Conservation (phyloP, 208 protist species). For the Acanthamoeba castellanii region DNA sequence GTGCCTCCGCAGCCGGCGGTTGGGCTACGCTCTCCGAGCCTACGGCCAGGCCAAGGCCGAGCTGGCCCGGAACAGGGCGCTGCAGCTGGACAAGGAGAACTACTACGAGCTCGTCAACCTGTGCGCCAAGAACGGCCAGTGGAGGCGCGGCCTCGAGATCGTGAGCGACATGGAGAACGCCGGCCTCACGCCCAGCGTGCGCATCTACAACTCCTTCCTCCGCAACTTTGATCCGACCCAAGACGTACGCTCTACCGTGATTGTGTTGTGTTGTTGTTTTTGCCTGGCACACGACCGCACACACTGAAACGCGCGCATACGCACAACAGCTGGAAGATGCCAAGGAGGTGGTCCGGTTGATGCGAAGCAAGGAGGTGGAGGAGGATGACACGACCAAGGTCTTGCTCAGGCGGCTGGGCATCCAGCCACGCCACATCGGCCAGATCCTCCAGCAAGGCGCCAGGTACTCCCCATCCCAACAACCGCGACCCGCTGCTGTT, state of each 20-base stretch:
- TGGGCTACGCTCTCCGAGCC: constrained; percentile 3
- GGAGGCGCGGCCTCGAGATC: constrained; percentile 27
- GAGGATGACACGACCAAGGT: not conserved
- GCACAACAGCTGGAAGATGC: not conserved
- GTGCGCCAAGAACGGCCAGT: constrained; percentile 25
- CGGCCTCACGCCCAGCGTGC: constrained; percentile 13
- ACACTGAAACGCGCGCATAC: too few species aligned
- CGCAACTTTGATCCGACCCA: not conserved
- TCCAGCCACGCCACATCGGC: not conserved
- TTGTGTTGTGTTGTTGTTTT: not conserved
- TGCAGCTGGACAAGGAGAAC: constrained; percentile 43
- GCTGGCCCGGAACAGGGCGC: not conserved
- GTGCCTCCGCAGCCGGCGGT: not conserved
- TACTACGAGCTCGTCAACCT: constrained; percentile 53
- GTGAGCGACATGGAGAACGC: constrained; percentile 7
- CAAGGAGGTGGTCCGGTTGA: constrained; percentile 1
- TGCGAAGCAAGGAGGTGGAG: not conserved
- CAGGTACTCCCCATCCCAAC: not conserved
- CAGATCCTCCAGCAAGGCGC: constrained; percentile 3
- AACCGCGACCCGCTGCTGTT: too few species aligned
- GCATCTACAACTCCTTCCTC: constrained; percentile 53
- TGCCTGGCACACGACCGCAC: too few species aligned
- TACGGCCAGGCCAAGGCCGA: not conserved
- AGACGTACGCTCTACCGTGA: not conserved
- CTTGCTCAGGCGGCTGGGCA: not conserved